These are phyloP conservation scores for Solanum pennellii DNA, from an alignment of 257 asterid genomes.

Conservation along the genomic window DNA sequence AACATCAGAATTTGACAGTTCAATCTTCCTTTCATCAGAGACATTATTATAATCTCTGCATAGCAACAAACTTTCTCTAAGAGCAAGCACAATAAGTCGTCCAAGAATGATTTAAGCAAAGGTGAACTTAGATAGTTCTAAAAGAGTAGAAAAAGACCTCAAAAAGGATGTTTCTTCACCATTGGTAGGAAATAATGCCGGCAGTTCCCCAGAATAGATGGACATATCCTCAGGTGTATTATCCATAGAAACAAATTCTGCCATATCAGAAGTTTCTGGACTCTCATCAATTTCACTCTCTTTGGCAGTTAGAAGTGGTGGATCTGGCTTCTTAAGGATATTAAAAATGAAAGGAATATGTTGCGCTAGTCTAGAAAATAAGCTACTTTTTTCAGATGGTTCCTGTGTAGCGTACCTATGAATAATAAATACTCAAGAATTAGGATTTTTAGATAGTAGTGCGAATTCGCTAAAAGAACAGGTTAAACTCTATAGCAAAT, in stretches of 20 bases:
- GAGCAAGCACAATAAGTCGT: background rate
- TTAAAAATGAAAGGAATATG: slow-evolving; percentile 74
- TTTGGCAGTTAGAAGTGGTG: slow-evolving; percentile 25
- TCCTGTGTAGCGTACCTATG: slow-evolving; percentile 29
- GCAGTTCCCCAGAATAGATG: slow-evolving; percentile 14
- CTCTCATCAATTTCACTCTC: slow-evolving; percentile 9
- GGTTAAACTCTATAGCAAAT: background rate
- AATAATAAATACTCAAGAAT: slow-evolving; percentile 13
- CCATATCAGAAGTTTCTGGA: slow-evolving; percentile 21
- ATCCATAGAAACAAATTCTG: slow-evolving; percentile 12
- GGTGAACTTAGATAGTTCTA: background rate
- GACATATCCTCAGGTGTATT: slow-evolving; percentile 24
- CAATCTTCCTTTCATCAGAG: slow-evolving; percentile 4
- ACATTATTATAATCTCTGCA: background rate
- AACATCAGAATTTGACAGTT: background rate
- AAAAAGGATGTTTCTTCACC: slow-evolving; percentile 28
- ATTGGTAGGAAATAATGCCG: slow-evolving; percentile 8
- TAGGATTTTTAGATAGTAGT: background rate
- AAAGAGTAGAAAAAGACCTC: slow-evolving; percentile 32
- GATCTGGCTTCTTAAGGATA: slow-evolving; percentile 56
- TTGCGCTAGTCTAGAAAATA: slow-evolving; percentile 62
- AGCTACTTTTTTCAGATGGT: slow-evolving; percentile 47
- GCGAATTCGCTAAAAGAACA: background rate
- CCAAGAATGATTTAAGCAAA: background rate
- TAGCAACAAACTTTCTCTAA: background rate